Evolutionary conservation across 305 asterid species (phyloP).

Genomic region (Galium porrigens): DNA sequence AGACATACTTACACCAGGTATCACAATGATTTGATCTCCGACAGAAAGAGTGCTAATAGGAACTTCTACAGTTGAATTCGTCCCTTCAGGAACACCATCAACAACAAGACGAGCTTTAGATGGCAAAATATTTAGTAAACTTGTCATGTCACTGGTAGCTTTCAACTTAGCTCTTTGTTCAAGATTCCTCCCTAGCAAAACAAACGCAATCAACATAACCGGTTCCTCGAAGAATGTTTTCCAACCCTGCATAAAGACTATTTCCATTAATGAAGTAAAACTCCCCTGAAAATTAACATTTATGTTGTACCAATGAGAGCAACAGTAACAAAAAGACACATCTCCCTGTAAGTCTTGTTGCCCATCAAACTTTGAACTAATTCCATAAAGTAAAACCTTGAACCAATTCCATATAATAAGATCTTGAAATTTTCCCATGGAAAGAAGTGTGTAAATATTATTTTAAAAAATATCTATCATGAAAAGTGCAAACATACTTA

Average conservation of each 20-base stretch:
- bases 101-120: conserved; percentile 90
- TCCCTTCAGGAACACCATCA: conserved; percentile 37
- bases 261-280: conserved; percentile 19
- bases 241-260: conserved; percentile 64
- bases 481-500: background rate
- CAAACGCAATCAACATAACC: conserved; percentile 93
- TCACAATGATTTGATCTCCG: conserved; percentile 76
- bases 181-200: conserved; percentile 88
- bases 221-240: conserved; percentile 94
- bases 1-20: conserved; percentile 78
- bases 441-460: background rate
- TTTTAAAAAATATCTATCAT: background rate
- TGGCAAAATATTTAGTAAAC: conserved; percentile 76
- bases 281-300: conserved; percentile 3
- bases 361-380: background rate
- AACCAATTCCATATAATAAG: background rate
- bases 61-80: conserved; percentile 63
- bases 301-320: conserved; percentile 7
- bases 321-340: background rate
- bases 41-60: conserved; percentile 70
- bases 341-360: background rate
- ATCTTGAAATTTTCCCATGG: background rate
- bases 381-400: background rate
- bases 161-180: conserved; percentile 92
- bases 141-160: conserved; percentile 94